Evolutionary conservation across 208 protist genomes (phyloP), one percentile per base, ranked within the genome.

Genomic region (Angomonas deanei): DNA sequence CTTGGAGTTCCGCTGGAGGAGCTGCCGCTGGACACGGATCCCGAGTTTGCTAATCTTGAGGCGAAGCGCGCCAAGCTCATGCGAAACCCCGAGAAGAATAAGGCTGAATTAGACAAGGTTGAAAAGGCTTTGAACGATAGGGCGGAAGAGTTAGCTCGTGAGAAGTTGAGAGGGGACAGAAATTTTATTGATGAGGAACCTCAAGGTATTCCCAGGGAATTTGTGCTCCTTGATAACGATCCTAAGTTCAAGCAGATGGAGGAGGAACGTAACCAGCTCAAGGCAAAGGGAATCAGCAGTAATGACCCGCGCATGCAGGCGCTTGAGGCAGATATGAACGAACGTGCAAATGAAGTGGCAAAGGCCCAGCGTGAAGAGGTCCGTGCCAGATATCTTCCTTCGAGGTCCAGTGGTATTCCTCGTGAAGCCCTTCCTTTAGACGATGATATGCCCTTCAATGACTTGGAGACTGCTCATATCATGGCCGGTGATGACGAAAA

Each of bases 51-150:
- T 55, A 61, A 61, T 34, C 78, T 91, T 24, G 83, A 93, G 72
- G 80, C 72, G 62, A 64, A 86, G 68, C 83, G 83, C n/a, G 76
- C 79, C 10, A 70, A 74, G 23, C 55, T 89, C 60, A 75, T 74
- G 64, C 69, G 74, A 17, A 72, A 89, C 53, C 78, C 85, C 24
- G 68, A 52, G 5, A 87, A 80, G 68, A 86, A 88, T 68, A 65
- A 57, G 53, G 85, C 68, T 61, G 72, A 76, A 31, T 73, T 93
- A 54, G 59, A 36, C 24, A 73, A 72, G 30, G 38, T 78, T 23
- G 78, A 89, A 69, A 70, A 78, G n/a, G 76, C 70, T 0, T 78
- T 93, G n/a, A 88, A 89, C 62, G 54, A 64, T n/a, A 79, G 84
- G 48, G 82, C 78, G 6, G 70, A 83, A 60, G 81, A 91, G 63